Percentiles rank a stretch among this genome's conserved stretches.
Evolutionary conservation across 257 asterid genomes (phyloP).

Genomic region (Scutellaria baicalensis): DNA sequence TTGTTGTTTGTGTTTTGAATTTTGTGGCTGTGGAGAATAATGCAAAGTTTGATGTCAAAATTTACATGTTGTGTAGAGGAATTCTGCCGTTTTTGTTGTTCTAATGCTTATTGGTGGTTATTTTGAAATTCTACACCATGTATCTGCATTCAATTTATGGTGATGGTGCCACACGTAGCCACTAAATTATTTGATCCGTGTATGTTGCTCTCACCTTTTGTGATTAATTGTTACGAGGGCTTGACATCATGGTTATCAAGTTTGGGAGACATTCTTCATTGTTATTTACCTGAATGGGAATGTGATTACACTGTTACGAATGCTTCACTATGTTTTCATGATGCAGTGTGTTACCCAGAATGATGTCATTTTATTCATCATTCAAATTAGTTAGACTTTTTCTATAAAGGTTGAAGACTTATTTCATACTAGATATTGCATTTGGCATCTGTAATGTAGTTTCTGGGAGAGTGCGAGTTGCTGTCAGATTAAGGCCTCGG

Average conservation of each 20-base stretch:
- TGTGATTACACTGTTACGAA: background rate
- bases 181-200: background rate
- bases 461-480: constrained; percentile 80
- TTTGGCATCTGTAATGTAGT: constrained; percentile 27
- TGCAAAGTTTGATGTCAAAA: constrained; percentile 6
- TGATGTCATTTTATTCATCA: background rate
- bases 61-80: background rate
- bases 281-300: background rate
- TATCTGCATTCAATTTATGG: background rate
- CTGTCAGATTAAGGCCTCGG: constrained; percentile 79
- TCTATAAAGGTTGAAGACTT: background rate
- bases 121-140: background rate
- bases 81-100: background rate
- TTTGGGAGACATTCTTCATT: background rate
- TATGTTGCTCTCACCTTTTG: background rate
- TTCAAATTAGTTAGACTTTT: background rate
- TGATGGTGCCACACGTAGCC: background rate
- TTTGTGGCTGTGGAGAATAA: background rate
- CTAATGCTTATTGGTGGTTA: background rate
- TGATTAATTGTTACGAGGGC: background rate
- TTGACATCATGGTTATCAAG: background rate
- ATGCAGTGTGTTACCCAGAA: background rate
- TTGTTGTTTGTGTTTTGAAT: background rate
- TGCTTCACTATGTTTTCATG: background rate
- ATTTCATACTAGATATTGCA: constrained; percentile 1